Base-by-base conservation (phyloP, 2,329 filamentous ascomycete genomes). In the Arthroderma sp. region DNA sequence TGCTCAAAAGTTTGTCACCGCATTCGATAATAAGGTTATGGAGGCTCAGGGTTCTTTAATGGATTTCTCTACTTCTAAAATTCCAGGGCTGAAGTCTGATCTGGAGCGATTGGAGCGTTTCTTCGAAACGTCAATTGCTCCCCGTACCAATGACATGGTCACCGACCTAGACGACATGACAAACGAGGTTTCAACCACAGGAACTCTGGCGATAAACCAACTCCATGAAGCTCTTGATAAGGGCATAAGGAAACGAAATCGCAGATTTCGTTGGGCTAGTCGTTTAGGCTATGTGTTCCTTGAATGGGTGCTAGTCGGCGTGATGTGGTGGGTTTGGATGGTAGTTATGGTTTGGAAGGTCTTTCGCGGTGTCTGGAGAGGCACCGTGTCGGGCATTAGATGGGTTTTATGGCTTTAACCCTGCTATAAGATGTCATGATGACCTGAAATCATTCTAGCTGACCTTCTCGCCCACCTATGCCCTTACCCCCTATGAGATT, bases 321-420 rank as follows among this genome's bases (percentile, higher is more conserved):
- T 93, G 54, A 86, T 96, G 80, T 95, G 91, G 87, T 86, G 83
- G 64, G 80, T 93, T 10, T 96, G 89, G 87, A 77, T 93, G 48
- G 70, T 94, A 31, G 88, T 95, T 27, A 83, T 87, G 60, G 70
- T 89, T 27, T 69, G 83, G 42, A 76, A 85, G 48, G 62, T 84
- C 9, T 65, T 83, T 32, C 68, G 79, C 48, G 78, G 80, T 7
- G 54, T 82, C 1, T 73, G 81, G 38, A 74, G 74, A 38, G 79
- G 78, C 2, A 57, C 77, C 0, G 67, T 78, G 41, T 66, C 69
- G 7, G 72, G 75, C 6, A 69, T 83, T n/a, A 73, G 74, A 58
- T 96, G 89, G 89, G 64, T 95, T 59, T 66, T 94, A 51, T 94
- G 85, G 85, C 62, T 91, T 53, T 85, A 62, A 67, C 15, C 15